Percentiles rank a stretch among this genome's conserved stretches.
These are phyloP conservation scores for Vickermania spadyakhi DNA, from an alignment of 208 protist species.

Conservation along the genomic window DNA sequence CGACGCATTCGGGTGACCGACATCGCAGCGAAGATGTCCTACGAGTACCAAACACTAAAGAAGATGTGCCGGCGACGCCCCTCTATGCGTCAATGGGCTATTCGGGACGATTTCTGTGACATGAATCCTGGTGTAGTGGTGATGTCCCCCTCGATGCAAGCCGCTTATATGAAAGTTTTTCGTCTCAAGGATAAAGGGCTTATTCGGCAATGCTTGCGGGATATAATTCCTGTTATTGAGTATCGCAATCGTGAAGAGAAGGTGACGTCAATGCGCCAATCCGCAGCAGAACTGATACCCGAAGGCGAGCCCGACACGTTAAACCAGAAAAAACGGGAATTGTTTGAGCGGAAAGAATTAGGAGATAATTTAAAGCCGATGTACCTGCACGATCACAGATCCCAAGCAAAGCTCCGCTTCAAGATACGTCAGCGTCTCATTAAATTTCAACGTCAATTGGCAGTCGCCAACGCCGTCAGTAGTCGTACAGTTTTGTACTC, in stretches of 20 bases:
- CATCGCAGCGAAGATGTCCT: slow-evolving; percentile 85
- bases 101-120: slow-evolving; percentile 82
- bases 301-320: slow-evolving; percentile 79
- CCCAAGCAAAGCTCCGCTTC: slow-evolving; percentile 79
- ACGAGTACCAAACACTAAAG: slow-evolving; percentile 89
- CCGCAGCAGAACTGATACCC: slow-evolving; percentile 63
- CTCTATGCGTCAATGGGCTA: slow-evolving; percentile 79
- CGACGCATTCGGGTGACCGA: slow-evolving; percentile 82
- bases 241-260: slow-evolving; percentile 77
- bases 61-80: slow-evolving; percentile 80
- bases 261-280: slow-evolving; percentile 26
- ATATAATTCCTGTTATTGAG: slow-evolving; percentile 85
- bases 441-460: slow-evolving; percentile 80
- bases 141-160: slow-evolving; percentile 87
- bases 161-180: slow-evolving; percentile 86
- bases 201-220: slow-evolving; percentile 71
- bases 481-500: slow-evolving; percentile 78
- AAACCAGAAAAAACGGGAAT: slow-evolving; percentile 83
- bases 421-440: slow-evolving; percentile 76
- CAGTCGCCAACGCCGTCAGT: slow-evolving; percentile 68
- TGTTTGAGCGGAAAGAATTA: slow-evolving; percentile 73
- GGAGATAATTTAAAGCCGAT: slow-evolving; percentile 66
- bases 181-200: slow-evolving; percentile 76
- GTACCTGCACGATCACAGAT: slow-evolving; percentile 55
- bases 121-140: slow-evolving; percentile 82